phyloP scores from a whole-genome alignment of 2,329 filamentous ascomycete genomes.

The Parafenestella ontariensis region DNA sequence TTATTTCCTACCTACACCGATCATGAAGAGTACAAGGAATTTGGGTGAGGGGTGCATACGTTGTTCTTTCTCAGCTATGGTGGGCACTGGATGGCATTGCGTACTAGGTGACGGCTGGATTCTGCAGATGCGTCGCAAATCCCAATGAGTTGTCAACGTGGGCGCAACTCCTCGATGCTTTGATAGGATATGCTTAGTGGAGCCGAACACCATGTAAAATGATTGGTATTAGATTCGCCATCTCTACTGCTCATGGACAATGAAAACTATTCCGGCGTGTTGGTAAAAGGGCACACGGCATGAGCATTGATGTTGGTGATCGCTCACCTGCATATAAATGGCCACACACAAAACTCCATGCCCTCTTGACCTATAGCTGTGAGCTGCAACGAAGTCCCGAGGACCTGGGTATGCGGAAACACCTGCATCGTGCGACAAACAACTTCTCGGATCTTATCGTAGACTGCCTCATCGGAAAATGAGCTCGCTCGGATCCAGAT shows the following conservation, averaged over 20 bases:
- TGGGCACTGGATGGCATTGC: not conserved
- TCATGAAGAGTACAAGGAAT: no score
- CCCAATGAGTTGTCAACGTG: not conserved
- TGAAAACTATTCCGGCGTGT: conserved; percentile 1
- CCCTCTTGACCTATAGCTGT: not conserved
- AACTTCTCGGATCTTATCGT: conserved; percentile 23
- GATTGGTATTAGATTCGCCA: not conserved
- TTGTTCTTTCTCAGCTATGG: not conserved
- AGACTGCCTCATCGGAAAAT: conserved; percentile 18
- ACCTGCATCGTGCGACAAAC: conserved; percentile 32
- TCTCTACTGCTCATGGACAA: not conserved
- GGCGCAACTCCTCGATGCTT: not conserved
- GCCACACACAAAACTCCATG: conserved; percentile 1
- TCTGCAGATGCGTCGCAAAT: not conserved
- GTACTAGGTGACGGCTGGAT: not conserved
- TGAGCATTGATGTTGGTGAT: conserved; percentile 9
- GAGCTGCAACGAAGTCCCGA: conserved; percentile 12
- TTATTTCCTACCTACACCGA: not conserved
- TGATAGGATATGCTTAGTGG: not conserved
- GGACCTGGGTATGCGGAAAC: conserved; percentile 3
- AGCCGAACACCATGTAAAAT: not conserved
- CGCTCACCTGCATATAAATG: conserved; percentile 6
- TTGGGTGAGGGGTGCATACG: not conserved
- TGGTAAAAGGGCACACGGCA: conserved; percentile 8
- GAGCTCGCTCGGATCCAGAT: conserved; percentile 14